Percentiles rank a stretch among this genome's conserved stretches.
These are phyloP conservation scores for Thinopyrum elongatum DNA, from an alignment of 176 grass and related monocot species.

Conservation along the genomic window DNA sequence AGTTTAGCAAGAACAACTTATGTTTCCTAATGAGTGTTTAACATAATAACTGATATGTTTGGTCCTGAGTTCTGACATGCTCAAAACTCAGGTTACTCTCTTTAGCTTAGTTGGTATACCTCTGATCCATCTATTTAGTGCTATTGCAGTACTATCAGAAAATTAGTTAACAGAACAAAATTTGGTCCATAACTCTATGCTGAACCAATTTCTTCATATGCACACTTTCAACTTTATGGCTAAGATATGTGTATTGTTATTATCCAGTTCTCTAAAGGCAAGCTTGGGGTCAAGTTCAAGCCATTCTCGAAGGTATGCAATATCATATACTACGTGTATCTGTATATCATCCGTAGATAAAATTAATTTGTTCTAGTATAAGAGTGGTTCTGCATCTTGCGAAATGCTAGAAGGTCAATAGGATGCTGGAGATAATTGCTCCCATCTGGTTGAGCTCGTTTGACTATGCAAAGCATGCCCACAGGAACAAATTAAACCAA, in stretches of 20 bases:
- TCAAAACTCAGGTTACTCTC: not conserved
- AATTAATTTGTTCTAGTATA: not conserved
- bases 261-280: slow-evolving; percentile 84
- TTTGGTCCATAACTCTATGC: not conserved
- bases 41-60: slow-evolving; percentile 1
- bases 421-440: not conserved
- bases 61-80: not conserved
- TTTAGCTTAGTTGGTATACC: not conserved
- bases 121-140: not conserved
- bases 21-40: not conserved
- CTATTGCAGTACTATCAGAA: slow-evolving; percentile 1
- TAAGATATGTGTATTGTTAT: slow-evolving; percentile 9
- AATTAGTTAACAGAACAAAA: not conserved
- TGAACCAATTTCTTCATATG: not conserved
- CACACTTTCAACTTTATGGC: not conserved
- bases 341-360: not conserved
- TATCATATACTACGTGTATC: not conserved
- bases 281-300: slow-evolving; percentile 91
- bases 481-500: not conserved
- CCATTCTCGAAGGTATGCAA: slow-evolving; percentile 87
- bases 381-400: slow-evolving; percentile 16
- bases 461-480: not conserved
- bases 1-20: not conserved
- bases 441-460: not conserved
- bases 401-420: slow-evolving; percentile 6